A percentile compares a stretch with the other conserved stretches of the same genome.
Conservation (phyloP, 2,329 filamentous ascomycete genomes). For the Monilinia polystroma region DNA sequence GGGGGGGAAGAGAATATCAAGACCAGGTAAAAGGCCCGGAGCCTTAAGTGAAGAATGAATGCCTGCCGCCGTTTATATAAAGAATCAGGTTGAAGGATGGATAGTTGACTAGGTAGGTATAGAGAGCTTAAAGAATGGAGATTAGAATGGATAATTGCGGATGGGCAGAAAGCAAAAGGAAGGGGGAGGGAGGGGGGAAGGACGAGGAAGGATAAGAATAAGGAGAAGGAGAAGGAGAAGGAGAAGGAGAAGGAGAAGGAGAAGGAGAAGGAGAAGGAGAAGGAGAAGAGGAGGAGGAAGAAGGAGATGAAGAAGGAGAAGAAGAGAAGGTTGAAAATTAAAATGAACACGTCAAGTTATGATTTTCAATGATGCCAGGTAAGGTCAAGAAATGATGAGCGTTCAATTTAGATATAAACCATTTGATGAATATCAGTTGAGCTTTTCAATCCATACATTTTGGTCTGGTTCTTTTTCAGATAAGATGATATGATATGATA, state of each 20-base stretch:
- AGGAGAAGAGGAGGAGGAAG: not conserved
- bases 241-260: not conserved
- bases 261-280: not conserved
- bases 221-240: no score
- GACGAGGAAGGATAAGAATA: not conserved
- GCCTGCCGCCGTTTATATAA: not conserved
- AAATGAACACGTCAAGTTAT: not conserved
- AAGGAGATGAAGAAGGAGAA: not conserved
- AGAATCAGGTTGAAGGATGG: not conserved
- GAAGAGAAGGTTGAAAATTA: not conserved
- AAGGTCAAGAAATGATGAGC: not conserved
- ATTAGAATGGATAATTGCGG: not conserved
- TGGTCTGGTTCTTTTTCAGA: no score
- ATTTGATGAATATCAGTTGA: no score
- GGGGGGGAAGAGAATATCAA: constrained; percentile 10
- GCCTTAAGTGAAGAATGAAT: constrained; percentile 4
- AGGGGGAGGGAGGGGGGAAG: no score
- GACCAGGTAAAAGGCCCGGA: not conserved
- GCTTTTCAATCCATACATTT: no score
- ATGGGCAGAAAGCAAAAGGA: not conserved
- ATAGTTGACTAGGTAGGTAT: not conserved
- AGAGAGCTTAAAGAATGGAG: not conserved
- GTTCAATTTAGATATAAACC: no score
- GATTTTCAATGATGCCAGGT: not conserved
- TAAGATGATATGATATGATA: no score